Conservation (phyloP, 306 rosid genomes). For the Medicago truncatula region MtrunA17r5.0-ANR NC_053049.1:41394001-41394500, state of each 20-base stretch:
- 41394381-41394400: slow-evolving; percentile 75
- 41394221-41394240: slow-evolving; percentile 62
- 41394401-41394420: slow-evolving; percentile 56
- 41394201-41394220: slow-evolving; percentile 75
- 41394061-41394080: slow-evolving; percentile 27
- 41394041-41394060: neutral
- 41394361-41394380: slow-evolving; percentile 49
- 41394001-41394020: neutral
- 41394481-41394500: slow-evolving; percentile 55
- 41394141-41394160: slow-evolving; percentile 64
- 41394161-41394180: slow-evolving; percentile 90
- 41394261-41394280: slow-evolving; percentile 42
- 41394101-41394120: slow-evolving; percentile 39
- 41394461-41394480: slow-evolving; percentile 59
- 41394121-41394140: slow-evolving; percentile 20
- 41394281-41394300: slow-evolving; percentile 72
- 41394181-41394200: slow-evolving; percentile 59
- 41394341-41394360: slow-evolving; percentile 61
- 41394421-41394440: slow-evolving; percentile 63
- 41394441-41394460: slow-evolving; percentile 61
- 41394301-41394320: slow-evolving; percentile 81
- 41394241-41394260: slow-evolving; percentile 75
- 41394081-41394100: slow-evolving; percentile 31
- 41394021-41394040: neutral
- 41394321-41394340: slow-evolving; percentile 50